Conservation (phyloP, 257 asterid genomes). For the Pogostemon cablin region DNA sequence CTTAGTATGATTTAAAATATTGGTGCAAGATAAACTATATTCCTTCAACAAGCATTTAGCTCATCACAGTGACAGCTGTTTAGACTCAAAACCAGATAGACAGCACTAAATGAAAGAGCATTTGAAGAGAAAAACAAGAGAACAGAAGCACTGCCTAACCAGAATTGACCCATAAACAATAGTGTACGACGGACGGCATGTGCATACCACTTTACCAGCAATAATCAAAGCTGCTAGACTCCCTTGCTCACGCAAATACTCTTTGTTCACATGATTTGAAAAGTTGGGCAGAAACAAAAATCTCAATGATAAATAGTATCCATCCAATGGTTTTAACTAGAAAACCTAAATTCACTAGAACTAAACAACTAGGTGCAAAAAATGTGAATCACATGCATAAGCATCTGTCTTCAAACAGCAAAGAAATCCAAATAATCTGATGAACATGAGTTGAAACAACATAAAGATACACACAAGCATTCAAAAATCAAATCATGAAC, state of each 20-base stretch:
- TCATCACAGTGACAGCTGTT: neutral
- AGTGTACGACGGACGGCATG: neutral
- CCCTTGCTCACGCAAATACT: neutral
- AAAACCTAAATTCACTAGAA: neutral
- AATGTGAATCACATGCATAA: neutral
- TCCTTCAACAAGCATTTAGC: neutral
- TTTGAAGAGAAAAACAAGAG: slow-evolving; percentile 1
- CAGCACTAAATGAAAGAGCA: slow-evolving; percentile 8
- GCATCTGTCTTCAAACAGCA: slow-evolving; percentile 10
- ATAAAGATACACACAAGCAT: neutral
- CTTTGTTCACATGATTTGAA: slow-evolving; percentile 9
- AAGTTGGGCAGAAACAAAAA: neutral
- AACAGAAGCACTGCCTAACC: neutral
- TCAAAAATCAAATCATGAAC: slow-evolving; percentile 17
- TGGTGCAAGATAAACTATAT: neutral
- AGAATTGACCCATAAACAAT: neutral
- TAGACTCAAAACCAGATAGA: neutral
- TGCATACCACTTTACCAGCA: neutral
- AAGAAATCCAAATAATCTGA: neutral
- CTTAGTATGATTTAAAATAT: neutral
- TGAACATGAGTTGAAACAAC: slow-evolving; percentile 19
- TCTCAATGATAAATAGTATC: neutral
- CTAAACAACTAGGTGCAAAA: slow-evolving; percentile 5
- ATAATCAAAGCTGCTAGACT: neutral
- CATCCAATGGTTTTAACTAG: slow-evolving; percentile 1